phyloP scores from a whole-genome alignment of 257 asterid species.

The Solanum piurae region DNA sequence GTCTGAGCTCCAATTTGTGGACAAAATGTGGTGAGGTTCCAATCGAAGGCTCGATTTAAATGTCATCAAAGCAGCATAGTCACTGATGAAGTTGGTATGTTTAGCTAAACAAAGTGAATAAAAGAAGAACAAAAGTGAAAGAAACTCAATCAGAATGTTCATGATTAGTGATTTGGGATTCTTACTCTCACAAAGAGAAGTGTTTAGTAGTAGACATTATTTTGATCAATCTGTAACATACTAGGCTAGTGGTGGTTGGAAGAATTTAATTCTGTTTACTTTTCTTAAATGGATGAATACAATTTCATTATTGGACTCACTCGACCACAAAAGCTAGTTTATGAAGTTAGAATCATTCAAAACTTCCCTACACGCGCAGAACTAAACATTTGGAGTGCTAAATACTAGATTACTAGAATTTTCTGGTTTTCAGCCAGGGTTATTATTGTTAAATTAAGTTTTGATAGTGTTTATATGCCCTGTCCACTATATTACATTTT shows the following conservation, averaged over 20 bases:
- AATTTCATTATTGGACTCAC: neutral
- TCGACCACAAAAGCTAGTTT: neutral
- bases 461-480: neutral
- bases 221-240: neutral
- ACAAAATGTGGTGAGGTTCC: constrained; percentile 6
- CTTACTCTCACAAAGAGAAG: neutral
- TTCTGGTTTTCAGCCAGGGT: neutral
- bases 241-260: neutral
- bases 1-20: constrained; percentile 25
- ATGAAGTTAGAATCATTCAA: neutral
- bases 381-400: neutral
- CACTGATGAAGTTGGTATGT: constrained; percentile 1
- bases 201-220: neutral
- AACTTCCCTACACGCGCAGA: neutral
- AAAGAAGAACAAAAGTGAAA: neutral
- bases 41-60: constrained; percentile 19
- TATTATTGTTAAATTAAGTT: neutral
- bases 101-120: neutral
- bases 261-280: neutral
- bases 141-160: neutral
- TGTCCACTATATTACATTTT: neutral
- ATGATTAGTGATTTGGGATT: neutral
- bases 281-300: neutral
- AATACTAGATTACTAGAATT: neutral
- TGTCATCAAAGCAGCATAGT: constrained; percentile 24